A percentile compares a stretch with the other conserved stretches of the same genome.
These are phyloP conservation scores for Didymella arachidicola DNA, from an alignment of 2,329 filamentous ascomycete genomes.

Conservation along the genomic window DNA sequence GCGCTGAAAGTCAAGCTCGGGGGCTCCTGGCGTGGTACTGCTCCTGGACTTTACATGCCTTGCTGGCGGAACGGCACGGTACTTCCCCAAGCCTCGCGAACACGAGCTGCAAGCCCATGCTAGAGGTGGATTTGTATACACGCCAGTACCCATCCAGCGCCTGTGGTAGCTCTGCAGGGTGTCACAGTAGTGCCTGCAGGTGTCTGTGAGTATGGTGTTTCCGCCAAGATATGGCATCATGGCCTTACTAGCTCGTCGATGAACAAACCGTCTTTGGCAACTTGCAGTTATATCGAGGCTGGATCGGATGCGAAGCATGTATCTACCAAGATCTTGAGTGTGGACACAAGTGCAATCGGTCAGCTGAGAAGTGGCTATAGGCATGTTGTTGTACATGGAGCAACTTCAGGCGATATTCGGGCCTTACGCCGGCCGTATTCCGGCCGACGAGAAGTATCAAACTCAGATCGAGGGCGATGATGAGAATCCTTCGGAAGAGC, in stretches of 20 bases:
- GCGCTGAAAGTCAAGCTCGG: too few species aligned
- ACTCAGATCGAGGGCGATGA: neutral
- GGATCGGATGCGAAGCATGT: slow-evolving; percentile 3
- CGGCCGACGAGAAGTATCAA: slow-evolving; percentile 9
- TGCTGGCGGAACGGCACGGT: slow-evolving; percentile 13
- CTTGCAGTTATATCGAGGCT: slow-evolving; percentile 12
- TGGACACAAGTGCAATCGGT: slow-evolving; percentile 8
- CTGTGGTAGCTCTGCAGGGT: slow-evolving; percentile 8
- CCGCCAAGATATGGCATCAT: slow-evolving; percentile 10
- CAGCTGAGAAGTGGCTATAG: slow-evolving; percentile 1
- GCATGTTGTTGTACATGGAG: slow-evolving; percentile 7
- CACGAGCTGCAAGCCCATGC: slow-evolving; percentile 23
- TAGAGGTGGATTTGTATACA: slow-evolving; percentile 14
- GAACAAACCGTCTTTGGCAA: slow-evolving; percentile 4
- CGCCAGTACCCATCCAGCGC: slow-evolving; percentile 2
- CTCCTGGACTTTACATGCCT: slow-evolving; percentile 7
- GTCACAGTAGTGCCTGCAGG: slow-evolving; percentile 14
- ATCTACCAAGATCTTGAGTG: slow-evolving; percentile 6
- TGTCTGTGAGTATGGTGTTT: neutral
- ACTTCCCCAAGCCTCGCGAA: neutral
- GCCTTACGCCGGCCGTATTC: slow-evolving; percentile 11
- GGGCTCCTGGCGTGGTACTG: neutral
- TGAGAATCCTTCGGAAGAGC: slow-evolving; percentile 2
- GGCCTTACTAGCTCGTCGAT: neutral
- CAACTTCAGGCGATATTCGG: slow-evolving; percentile 2